Conservation (phyloP, 441 rosid genomes). For the Jatropha podagrica region DNA sequence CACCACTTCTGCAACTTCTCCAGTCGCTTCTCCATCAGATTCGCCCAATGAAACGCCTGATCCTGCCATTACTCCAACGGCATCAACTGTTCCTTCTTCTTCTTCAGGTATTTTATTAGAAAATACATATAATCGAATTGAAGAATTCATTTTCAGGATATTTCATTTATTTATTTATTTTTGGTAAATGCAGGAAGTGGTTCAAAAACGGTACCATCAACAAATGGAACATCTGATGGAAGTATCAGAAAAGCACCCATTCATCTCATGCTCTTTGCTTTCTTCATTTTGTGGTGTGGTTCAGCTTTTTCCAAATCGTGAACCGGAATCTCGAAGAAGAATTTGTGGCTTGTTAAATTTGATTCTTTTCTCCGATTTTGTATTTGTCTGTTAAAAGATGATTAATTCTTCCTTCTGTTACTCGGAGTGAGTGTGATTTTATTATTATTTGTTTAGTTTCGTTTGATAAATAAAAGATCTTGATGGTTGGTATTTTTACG, state of each 20-base stretch:
- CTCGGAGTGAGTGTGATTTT: constrained; percentile 8
- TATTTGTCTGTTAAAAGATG: not conserved
- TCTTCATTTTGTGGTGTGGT: constrained; percentile 29
- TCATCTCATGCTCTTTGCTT: constrained; percentile 13
- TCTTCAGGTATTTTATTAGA: constrained; percentile 20
- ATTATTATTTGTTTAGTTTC: constrained; percentile 23
- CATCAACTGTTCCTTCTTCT: constrained; percentile 30
- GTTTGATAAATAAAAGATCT: constrained; percentile 13
- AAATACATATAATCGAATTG: not conserved
- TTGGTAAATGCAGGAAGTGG: constrained; percentile 27
- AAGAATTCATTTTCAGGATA: not conserved
- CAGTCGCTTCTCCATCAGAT: constrained; percentile 30
- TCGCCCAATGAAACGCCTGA: constrained; percentile 32
- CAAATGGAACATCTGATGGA: constrained; percentile 40
- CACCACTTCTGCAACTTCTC: constrained; percentile 28
- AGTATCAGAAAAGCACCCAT: constrained; percentile 29
- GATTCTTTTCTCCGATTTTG: constrained; percentile 17
- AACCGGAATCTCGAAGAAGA: constrained; percentile 17
- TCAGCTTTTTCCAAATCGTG: constrained; percentile 29
- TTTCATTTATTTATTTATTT: not conserved
- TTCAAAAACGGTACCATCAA: constrained; percentile 43
- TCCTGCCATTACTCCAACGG: constrained; percentile 28
- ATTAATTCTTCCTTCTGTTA: constrained; percentile 3
- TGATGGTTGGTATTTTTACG: not conserved
- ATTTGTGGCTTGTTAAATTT: not conserved